phyloP scores from a whole-genome alignment of 768 basidiomycete species.

The Mycena olivaceomarginata region DNA sequence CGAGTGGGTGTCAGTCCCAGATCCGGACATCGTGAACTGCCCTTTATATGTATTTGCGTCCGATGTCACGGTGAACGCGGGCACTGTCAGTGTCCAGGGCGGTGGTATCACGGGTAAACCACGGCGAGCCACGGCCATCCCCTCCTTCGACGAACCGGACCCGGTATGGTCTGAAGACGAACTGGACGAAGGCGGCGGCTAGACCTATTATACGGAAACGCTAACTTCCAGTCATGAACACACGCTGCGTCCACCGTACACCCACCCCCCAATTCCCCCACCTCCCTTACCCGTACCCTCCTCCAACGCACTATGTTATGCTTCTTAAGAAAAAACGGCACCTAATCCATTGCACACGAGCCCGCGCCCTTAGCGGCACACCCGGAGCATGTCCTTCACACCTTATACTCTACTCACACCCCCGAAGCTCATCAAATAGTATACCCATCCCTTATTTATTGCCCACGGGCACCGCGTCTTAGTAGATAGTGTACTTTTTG shows the following conservation, averaged over 20 bases:
- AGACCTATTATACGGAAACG: constrained; percentile 19
- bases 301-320: no score
- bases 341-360: no score
- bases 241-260: constrained; percentile 17
- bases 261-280: no score
- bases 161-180: constrained; percentile 15
- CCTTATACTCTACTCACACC: no score
- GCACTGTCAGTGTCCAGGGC: constrained; percentile 19
- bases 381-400: no score
- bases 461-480: no score
- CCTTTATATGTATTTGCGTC: constrained; percentile 14
- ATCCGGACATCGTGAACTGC: constrained; percentile 19
- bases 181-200: constrained; percentile 20
- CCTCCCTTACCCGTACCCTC: no score
- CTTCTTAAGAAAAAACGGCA: no score
- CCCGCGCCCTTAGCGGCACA: no score
- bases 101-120: constrained; percentile 16
- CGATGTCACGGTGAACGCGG: constrained; percentile 19
- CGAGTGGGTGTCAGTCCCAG: constrained; percentile 14
- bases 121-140: constrained; percentile 11
- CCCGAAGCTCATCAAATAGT: no score
- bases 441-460: no score
- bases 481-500: no score
- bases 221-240: constrained; percentile 17
- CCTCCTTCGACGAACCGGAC: constrained; percentile 20